Percentiles rank a stretch among this genome's conserved stretches.
Conservation (phyloP, 2,329 filamentous ascomycete genomes). For the Cryphonectria naterciae region DNA sequence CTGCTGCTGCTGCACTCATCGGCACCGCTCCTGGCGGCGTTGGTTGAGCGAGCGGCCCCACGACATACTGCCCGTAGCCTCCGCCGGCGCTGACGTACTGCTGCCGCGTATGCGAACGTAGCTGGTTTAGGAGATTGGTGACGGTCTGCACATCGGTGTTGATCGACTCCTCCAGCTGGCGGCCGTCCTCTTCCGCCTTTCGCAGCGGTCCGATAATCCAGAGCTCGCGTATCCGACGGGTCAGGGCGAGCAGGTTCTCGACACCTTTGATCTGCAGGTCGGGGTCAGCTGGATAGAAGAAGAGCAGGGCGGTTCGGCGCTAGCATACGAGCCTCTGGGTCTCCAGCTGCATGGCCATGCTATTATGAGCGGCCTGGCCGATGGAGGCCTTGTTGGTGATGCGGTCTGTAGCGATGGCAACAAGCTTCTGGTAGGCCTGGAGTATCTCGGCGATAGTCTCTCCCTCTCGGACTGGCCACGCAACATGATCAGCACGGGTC, state of each 20-base stretch:
- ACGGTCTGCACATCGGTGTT: slow-evolving; percentile 44
- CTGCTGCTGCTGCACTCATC: not conserved
- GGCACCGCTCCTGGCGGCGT: not conserved
- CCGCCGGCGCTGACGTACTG: slow-evolving; percentile 31
- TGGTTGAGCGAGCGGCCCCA: slow-evolving; percentile 20
- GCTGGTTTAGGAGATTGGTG: slow-evolving; percentile 38
- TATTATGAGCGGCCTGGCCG: slow-evolving; percentile 45
- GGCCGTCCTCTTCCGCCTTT: slow-evolving; percentile 47
- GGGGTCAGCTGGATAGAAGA: not conserved
- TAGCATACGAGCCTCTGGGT: slow-evolving; percentile 41
- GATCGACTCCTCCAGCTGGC: slow-evolving; percentile 40
- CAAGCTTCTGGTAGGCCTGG: slow-evolving; percentile 48
- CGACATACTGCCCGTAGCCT: slow-evolving; percentile 34
- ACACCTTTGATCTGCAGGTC: slow-evolving; percentile 43
- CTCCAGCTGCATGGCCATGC: slow-evolving; percentile 46
- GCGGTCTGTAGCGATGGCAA: slow-evolving; percentile 43
- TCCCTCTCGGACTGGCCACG: slow-evolving; percentile 48
- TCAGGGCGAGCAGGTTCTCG: slow-evolving; percentile 51
- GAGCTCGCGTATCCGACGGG: slow-evolving; percentile 52
- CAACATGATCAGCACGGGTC: slow-evolving; percentile 22
- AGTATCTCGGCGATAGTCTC: slow-evolving; percentile 50
- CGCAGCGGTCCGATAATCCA: slow-evolving; percentile 54
- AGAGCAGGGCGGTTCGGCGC: not conserved
- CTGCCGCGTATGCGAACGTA: slow-evolving; percentile 36
- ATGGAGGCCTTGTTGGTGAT: slow-evolving; percentile 41